Percentiles rank a stretch among this genome's conserved stretches.
These are phyloP conservation scores for Arthroderma sp. DNA, from an alignment of 2,329 filamentous ascomycete species.

Conservation along the genomic window DNA sequence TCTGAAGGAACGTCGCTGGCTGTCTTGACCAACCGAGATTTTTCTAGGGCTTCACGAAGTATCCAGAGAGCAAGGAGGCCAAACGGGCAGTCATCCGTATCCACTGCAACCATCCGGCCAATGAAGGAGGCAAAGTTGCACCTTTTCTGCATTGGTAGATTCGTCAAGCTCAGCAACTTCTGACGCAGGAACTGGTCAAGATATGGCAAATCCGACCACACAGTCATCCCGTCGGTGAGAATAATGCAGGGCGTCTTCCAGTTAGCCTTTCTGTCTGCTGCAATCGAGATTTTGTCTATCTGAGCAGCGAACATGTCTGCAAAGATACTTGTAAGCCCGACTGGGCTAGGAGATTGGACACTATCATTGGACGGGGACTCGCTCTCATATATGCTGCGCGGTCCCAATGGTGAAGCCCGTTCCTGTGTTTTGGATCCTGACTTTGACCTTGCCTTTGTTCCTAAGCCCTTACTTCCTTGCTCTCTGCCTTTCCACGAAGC, in stretches of 20 bases:
- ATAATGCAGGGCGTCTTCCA: background rate
- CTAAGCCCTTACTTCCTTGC: background rate
- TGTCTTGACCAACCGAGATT: background rate
- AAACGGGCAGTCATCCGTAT: background rate
- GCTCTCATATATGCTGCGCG: too few relatives aligned
- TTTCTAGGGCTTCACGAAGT: background rate
- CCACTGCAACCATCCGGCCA: background rate
- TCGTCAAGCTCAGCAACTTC: background rate
- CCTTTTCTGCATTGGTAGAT: background rate
- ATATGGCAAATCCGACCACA: background rate
- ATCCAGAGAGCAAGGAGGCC: background rate
- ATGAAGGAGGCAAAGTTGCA: background rate
- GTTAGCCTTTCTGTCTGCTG: background rate
- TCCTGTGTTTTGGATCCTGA: background rate
- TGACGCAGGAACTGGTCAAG: background rate
- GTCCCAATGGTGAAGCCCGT: too few relatives aligned
- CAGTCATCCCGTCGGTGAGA: background rate
- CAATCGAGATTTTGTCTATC: background rate
- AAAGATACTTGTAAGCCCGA: too few relatives aligned
- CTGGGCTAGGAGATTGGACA: too few relatives aligned
- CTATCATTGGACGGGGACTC: too few relatives aligned
- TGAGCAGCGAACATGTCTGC: background rate
- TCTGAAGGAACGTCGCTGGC: background rate
- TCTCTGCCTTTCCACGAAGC: background rate
- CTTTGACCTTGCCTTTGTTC: background rate